phyloP scores from a whole-genome alignment of 2,329 filamentous ascomycete genomes.

The Fusarium burgessii region DNA sequence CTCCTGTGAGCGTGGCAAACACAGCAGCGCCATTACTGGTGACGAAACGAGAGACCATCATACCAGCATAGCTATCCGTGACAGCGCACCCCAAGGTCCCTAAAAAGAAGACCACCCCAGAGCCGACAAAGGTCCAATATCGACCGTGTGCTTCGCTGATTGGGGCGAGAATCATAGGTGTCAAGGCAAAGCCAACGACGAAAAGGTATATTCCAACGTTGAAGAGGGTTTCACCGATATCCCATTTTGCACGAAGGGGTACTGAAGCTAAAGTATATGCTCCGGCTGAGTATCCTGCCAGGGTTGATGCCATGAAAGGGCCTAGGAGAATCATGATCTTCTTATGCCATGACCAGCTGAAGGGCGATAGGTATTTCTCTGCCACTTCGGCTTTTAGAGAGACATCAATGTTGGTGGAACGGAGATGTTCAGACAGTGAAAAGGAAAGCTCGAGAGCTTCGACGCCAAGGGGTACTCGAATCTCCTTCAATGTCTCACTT shows the following conservation, averaged over 20 bases:
- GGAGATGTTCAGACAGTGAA: not conserved
- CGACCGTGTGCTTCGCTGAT: slow-evolving; percentile 70
- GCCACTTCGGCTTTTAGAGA: not conserved
- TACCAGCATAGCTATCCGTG: slow-evolving; percentile 69
- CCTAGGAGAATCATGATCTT: slow-evolving; percentile 39
- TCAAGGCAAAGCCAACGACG: slow-evolving; percentile 72
- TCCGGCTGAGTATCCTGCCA: slow-evolving; percentile 75
- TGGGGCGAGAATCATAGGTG: slow-evolving; percentile 76
- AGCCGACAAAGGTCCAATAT: slow-evolving; percentile 49
- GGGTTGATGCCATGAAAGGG: slow-evolving; percentile 59
- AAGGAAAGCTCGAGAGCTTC: slow-evolving; percentile 22
- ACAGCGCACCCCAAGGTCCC: slow-evolving; percentile 67
- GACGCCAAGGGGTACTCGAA: not conserved
- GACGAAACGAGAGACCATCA: slow-evolving; percentile 72
- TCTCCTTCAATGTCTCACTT: not conserved
- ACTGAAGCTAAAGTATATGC: slow-evolving; percentile 69
- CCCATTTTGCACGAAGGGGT: slow-evolving; percentile 68
- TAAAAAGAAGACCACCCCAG: slow-evolving; percentile 52
- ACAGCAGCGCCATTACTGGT: slow-evolving; percentile 70
- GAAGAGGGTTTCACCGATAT: slow-evolving; percentile 66
- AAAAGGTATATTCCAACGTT: slow-evolving; percentile 73
- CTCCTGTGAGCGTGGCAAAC: slow-evolving; percentile 63
- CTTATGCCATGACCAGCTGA: slow-evolving; percentile 25
- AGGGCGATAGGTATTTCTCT: slow-evolving; percentile 5
- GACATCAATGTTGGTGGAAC: not conserved